Percentiles rank a stretch among this genome's conserved stretches.
These are phyloP conservation scores for Alternaria alternata DNA, from an alignment of 2,329 filamentous ascomycete species.

Conservation along the genomic window DNA sequence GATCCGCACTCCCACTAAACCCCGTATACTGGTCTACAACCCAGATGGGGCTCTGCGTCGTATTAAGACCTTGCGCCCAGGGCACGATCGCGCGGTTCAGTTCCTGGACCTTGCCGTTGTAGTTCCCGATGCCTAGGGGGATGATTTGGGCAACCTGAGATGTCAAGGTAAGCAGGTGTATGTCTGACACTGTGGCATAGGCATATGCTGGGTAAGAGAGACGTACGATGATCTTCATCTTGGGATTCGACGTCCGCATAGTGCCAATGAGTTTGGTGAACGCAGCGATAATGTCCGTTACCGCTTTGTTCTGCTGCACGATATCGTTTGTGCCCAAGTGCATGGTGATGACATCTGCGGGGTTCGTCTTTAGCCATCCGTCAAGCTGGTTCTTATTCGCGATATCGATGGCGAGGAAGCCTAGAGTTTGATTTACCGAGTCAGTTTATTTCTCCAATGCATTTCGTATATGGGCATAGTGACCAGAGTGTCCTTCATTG, in stretches of 20 bases:
- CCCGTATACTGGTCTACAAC: slow-evolving; percentile 55
- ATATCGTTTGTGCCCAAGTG: slow-evolving; percentile 57
- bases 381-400: slow-evolving; percentile 55
- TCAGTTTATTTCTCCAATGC: background rate
- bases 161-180: background rate
- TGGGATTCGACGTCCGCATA: slow-evolving; percentile 53
- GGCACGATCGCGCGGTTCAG: slow-evolving; percentile 52
- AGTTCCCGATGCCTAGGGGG: slow-evolving; percentile 41
- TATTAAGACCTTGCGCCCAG: slow-evolving; percentile 52
- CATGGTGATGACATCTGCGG: slow-evolving; percentile 58
- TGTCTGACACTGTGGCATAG: background rate
- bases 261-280: slow-evolving; percentile 48
- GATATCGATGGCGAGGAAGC: slow-evolving; percentile 56
- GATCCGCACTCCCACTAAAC: slow-evolving; percentile 43
- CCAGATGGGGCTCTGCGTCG: slow-evolving; percentile 53
- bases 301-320: slow-evolving; percentile 50
- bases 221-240: slow-evolving; percentile 56
- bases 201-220: background rate
- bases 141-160: slow-evolving; percentile 55
- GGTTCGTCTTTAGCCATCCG: slow-evolving; percentile 55
- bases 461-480: background rate
- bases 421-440: slow-evolving; percentile 6
- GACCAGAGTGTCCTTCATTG: slow-evolving; percentile 56
- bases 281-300: slow-evolving; percentile 51
- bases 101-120: slow-evolving; percentile 50